phyloP scores from a whole-genome alignment of 805 yeast species.

The Ogataea trehalophila region DNA sequence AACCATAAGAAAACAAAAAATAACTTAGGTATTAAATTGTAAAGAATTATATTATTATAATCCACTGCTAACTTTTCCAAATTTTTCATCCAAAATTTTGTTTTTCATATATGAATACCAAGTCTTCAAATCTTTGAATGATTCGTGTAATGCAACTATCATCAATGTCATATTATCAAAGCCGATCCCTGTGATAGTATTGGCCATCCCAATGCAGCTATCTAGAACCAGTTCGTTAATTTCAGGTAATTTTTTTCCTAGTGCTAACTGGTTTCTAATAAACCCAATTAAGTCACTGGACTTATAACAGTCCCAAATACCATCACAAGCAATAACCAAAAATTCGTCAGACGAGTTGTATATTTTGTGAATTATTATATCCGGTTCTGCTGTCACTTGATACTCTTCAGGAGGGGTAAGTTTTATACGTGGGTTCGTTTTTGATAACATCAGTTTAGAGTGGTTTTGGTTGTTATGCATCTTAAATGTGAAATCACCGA shows the following conservation, averaged over 20 bases:
- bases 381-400: constrained; percentile 78
- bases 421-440: constrained; percentile 21
- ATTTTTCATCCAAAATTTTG: constrained; percentile 32
- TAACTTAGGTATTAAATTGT: not conserved
- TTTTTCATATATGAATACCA: constrained; percentile 57
- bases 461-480: constrained; percentile 25
- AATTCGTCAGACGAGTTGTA: constrained; percentile 52
- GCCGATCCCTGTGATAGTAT: constrained; percentile 72
- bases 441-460: constrained; percentile 17
- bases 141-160: constrained; percentile 57
- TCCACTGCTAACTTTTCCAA: constrained; percentile 20
- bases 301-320: constrained; percentile 72
- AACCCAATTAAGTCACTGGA: constrained; percentile 49
- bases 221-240: constrained; percentile 58
- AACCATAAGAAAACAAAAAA: not conserved
- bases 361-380: constrained; percentile 51
- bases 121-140: constrained; percentile 33
- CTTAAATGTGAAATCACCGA: constrained; percentile 63
- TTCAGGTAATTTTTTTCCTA: constrained; percentile 55
- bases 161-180: constrained; percentile 78
- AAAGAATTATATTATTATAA: not conserved
- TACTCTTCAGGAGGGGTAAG: constrained; percentile 60
- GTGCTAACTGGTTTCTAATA: constrained; percentile 52
- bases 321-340: constrained; percentile 73
- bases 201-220: constrained; percentile 65